Base-by-base conservation (phyloP, 2,329 filamentous ascomycete species). In the Neofusicoccum sp. region DNA sequence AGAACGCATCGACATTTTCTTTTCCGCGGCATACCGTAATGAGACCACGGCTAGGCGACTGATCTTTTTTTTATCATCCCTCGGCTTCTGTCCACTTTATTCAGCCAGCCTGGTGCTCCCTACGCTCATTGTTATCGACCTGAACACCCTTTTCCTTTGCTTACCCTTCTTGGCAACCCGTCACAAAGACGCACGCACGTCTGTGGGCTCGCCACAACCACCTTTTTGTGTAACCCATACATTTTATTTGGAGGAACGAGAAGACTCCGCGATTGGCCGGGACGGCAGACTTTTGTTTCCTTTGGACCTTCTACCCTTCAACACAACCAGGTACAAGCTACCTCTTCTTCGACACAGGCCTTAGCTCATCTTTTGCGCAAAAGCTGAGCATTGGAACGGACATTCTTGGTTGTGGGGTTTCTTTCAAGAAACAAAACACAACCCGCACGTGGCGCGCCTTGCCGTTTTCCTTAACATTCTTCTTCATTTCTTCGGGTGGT, bases 1-100 rank as follows among this genome's bases (percentile, higher is more conserved):
- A 50, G 52, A 37, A 56, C 54, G 54, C 41, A 58, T 58, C 54
- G 54, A 45, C 50, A n/a, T 58, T 45, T 56, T 16, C 14, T 41
- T 58, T 58, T 34, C 22, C 31, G 48, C 31, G 39, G 29, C 39
- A 58, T 31, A 58, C 41, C 41, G 14, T 58, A 58, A 58, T 37
- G 54, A 45, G 41, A 58, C 54, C 54, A 58, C 39, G 54, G 54
- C 54, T 45, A 58, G 54, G 54, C 41, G 54, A 58, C 41, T 58
- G 54, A 45, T 45, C 12, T 14, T 4, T 45, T 45, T 44, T 45
- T 34, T 43, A 36, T 45, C 41, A 45, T 45, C 16, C 39, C 41
- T 36, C 28, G 54, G 54, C 54, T 58, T 58, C 54, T 58, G 41
- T 36, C 54, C 54, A 56, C 14, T 44, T 45, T 31, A 28, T 45